Evolutionary conservation across 345 rosid genomes (phyloP), one percentile per base, ranked within the genome.

Genomic region (Salix suchowensis): DNA sequence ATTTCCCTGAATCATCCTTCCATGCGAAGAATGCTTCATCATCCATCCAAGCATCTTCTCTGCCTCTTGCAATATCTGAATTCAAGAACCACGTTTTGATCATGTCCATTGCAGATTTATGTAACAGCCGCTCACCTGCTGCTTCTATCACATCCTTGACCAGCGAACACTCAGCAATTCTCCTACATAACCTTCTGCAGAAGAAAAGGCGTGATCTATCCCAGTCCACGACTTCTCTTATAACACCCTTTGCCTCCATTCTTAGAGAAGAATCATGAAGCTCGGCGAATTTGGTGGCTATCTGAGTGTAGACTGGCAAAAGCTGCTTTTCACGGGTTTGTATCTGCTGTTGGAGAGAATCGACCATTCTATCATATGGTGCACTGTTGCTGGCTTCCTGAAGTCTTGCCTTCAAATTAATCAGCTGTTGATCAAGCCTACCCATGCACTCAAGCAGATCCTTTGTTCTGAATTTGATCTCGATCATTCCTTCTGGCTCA

Each of bases 381-480:
- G 86, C 87, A 21, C 74, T 86, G 71, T 70, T 87, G 83, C 84
- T 91, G 48, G 97, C 93, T 85, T 90, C 94, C 81, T 87, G 90
- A 75, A 91, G 89, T 69, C 87, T 84, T 74, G 68, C 88, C 88
- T 82, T 96, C 83, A 92, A 80, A 79, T 69, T 68, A 40, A 94
- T 86, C 80, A 96, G 85, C 79, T 87, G 89, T 34, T 73, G 89
- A 73, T 96, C 99, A 7, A 96, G 94, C 88, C 99, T 90, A 71
- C 93, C 94, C 99, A 96, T 96, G 92, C 98, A 96, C 71, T 96
- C 99, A 28, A 94, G 79, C 70, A 96, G 87, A 84, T 96, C 98
- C 85, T 81, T 96, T 23, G 95, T 90, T 87, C 97, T 87, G 79
- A 96, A 96, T 74, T 94, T 96, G 78, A 96, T 94, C 88, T 96